Evolutionary conservation across 2,329 filamentous ascomycete genomes (phyloP), one percentile per base, ranked within the genome.

Genomic region (Botryotinia globosa): DNA sequence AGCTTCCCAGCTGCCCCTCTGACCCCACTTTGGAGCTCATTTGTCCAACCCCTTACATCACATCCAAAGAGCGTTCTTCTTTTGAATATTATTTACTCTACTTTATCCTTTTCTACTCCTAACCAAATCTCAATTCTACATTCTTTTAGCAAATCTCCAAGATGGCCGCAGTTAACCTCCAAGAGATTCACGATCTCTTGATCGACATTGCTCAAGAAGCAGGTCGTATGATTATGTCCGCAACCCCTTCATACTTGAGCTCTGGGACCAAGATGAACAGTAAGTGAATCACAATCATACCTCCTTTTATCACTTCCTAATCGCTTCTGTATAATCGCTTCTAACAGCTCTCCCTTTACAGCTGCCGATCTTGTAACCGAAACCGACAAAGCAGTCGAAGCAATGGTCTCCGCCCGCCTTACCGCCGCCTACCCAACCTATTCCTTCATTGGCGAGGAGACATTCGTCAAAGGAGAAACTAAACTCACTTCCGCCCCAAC

Each of bases 361-460:
- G 90, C 90, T 71, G 88, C 88, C 77, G 90, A 92, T 79, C 87
- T 92, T 68, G 90, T 92, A 59, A 92, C 90, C 37, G 90, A 91
- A 79, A 87, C 88, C 32, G 90, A 92, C 82, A 85, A 89, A 79
- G 88, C 87, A 20, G 88, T 92, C 69, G 90, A 92, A 81, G 83
- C 84, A 69, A 88, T 89, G 83, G 87, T 91, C 71, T 87, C 85
- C 12, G 80, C 82, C 25, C 84, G 84, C 58, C 85, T 92, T 22
- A 82, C 82, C 4, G 75, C 82, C 25, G 81, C 83, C 29, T 91
- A 89, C 80, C 89, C 90, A 1, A 76, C 80, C 74, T 87, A 87
- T 78, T 81, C 85, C 76, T 93, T 93, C 81, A 89, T 94, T 81
- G 91, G 91, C 80, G 91, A 93, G 80, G 92, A 95, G 82, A 94